Evolutionary conservation across 306 rosid genomes (phyloP), one percentile per base, ranked within the genome.

Genomic region (Vigna mungo): DNA sequence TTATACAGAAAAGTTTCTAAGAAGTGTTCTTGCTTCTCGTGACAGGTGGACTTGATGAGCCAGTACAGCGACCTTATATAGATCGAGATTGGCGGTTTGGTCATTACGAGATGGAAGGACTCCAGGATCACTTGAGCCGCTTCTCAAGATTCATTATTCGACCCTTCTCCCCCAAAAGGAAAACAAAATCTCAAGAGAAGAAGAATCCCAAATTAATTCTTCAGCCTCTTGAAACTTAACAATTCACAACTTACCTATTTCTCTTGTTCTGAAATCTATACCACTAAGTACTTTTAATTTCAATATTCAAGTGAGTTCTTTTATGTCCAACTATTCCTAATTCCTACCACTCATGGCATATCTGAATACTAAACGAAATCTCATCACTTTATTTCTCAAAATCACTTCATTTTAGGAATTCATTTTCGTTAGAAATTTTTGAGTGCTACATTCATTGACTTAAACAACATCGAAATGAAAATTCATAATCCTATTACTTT

Each of bases 31-130:
- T 76, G 76, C 46, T 55, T 77, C 51, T 75, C 49, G 41, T 56
- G 43, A 64, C 84, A 95, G 97, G 97, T 74, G 99, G 97, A 61
- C 96, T 95, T 27, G 93, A 95, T 78, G 89, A 92, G 82, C 97
- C 99, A 25, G 61, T 83, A 77, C 86, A 87, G 83, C 87, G 97
- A 74, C 89, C 91, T 47, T 95, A 80, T 74, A 68, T 88, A 20
- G 85, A 86, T 17, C 83, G 93, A 77, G 99, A 92, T 77, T 95
- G 99, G 99, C 93, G 97, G 78, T 95, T 92, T 77, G 97, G 99
- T 44, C 92, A 87, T 84, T 95, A 95, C 70, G 85, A 92, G 90
- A 92, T 95, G 97, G 97, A 95, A 77, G 97, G 93, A 30, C 91
- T 90, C 52, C 93, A 92, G 74, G 99, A 95, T 81, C 86, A 83